A percentile compares a stretch with the other conserved stretches of the same genome.
phyloP scores from a whole-genome alignment of 352 stramenopile genomes.

The Aphanomyces stellatus region DNA sequence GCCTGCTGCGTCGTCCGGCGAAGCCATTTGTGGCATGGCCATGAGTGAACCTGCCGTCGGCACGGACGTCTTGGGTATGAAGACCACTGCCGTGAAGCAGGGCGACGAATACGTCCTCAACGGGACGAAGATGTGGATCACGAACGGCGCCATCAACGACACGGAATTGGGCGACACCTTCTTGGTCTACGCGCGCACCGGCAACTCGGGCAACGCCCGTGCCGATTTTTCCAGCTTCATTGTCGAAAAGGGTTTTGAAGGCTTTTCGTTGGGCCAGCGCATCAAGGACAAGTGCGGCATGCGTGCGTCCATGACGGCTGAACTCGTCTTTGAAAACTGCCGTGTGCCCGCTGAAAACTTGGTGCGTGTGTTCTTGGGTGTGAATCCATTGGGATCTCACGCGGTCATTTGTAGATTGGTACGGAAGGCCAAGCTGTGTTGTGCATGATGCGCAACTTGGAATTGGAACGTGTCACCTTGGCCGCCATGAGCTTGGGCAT shows the following conservation, averaged over 20 bases:
- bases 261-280: conserved; percentile 95
- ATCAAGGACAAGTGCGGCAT: conserved; percentile 98
- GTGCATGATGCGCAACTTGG: conserved; percentile 96
- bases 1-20: conserved; percentile 86
- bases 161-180: conserved; percentile 94
- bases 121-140: conserved; percentile 98
- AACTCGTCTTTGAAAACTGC: conserved; percentile 99
- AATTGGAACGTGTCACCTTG: conserved; percentile 97
- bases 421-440: conserved; percentile 63
- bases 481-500: conserved; percentile 97
- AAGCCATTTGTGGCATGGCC: conserved; percentile 96
- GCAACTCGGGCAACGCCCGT: conserved; percentile 66
- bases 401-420: conserved; percentile 22
- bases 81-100: conserved; percentile 84
- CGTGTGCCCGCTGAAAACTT: conserved; percentile 89
- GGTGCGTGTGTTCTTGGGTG: conserved; percentile 54
- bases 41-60: conserved; percentile 98
- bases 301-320: conserved; percentile 94
- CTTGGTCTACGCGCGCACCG: conserved; percentile 96
- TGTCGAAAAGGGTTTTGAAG: conserved; percentile 94
- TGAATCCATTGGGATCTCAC: background rate
- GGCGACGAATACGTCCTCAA: conserved; percentile 89
- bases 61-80: conserved; percentile 93
- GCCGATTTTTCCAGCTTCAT: conserved; percentile 96
- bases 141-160: conserved; percentile 96